Evolutionary conservation across 768 basidiomycete genomes (phyloP).

Genomic region (Macrocybe gigantea): DNA sequence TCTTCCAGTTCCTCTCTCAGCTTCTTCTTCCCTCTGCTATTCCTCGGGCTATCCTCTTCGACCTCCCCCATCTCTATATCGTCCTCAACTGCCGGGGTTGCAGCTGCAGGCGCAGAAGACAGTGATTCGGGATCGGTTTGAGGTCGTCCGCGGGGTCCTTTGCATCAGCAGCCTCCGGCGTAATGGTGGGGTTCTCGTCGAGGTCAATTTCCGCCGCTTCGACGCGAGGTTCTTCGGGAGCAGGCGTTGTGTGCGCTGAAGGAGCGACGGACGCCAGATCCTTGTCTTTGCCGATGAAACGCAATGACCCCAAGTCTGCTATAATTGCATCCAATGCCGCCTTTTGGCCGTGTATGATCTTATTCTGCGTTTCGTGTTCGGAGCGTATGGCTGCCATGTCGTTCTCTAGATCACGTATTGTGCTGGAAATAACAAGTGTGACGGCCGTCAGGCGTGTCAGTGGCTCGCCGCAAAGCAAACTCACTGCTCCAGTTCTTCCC

Average conservation of each 20-base stretch:
- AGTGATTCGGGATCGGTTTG: conserved; percentile 2
- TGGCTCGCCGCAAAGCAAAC: conserved; percentile 20
- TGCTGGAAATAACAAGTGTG: conserved; percentile 30
- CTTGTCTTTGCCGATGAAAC: conserved; percentile 64
- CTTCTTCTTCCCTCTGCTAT: conserved; percentile 46
- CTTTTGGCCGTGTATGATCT: conserved; percentile 63
- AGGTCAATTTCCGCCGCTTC: conserved; percentile 12
- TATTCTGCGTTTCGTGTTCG: conserved; percentile 71
- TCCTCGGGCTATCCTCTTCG: conserved; percentile 57
- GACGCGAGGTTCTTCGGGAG: conserved; percentile 25
- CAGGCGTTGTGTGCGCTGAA: conserved; percentile 45
- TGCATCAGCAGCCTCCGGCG: conserved; percentile 21
- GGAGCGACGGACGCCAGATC: conserved; percentile 40
- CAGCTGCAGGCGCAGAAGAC: conserved; percentile 11
- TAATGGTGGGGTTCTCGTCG: background rate
- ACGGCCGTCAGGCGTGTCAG: background rate
- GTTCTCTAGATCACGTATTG: conserved; percentile 64
- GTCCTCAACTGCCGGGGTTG: conserved; percentile 32
- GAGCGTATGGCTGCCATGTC: conserved; percentile 71
- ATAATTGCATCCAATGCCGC: conserved; percentile 62
- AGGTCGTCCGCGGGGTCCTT: conserved; percentile 36
- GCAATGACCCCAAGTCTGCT: conserved; percentile 51
- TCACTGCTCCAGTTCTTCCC: conserved; percentile 74
- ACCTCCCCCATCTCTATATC: conserved; percentile 94
- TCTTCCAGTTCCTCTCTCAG: conserved; percentile 73